Base-by-base conservation (phyloP, 495 filamentous ascomycete species). In the Penicillium herquei region DNA sequence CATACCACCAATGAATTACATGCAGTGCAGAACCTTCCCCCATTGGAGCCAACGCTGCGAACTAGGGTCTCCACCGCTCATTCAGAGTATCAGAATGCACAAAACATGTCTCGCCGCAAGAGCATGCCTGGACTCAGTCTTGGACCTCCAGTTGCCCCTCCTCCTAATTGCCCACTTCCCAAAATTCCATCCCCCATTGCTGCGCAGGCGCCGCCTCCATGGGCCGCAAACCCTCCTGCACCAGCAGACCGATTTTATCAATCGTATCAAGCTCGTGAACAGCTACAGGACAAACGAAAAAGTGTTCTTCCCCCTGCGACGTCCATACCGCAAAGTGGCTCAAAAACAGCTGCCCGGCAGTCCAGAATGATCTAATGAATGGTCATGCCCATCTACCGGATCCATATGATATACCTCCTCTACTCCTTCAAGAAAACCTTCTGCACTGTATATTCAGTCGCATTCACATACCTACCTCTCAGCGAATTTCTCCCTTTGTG, bases 121-220 rank as follows among this genome's bases (percentile, higher is more conserved):
- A 86, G 83, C 61, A 75, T 87, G 75, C 81, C 82, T 5, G 79
- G 81, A 7, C 67, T 87, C 32, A 70, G 69, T 1, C 73, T 81
- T 10, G 84, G 83, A 1, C 85, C 84, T 41, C 85, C 85, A 0
- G 77, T 76, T 11, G 81, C 78, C 12, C 86, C 86, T 11, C 86
- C 86, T 13, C 86, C 86, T 10, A 84, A 78, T 16, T 80, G 78
- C 49, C 84, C 86, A 0, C 74, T 88, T 4, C 86, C 85, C 7
- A 82, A 85, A 6, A 74, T 88, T 10, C 85, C 85, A 9, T 65
- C 68, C 0, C 52, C 62, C 11, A 52, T 63, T 6, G 31, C 53
- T 21, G 39, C 54, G 51, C 57, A 59, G 47, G 43, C 51, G n/a
- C 49, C 45, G n/a, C 44, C 54, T 3, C 34, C 42, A 7, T 55